Percentiles rank a stretch among this genome's conserved stretches.
These are phyloP conservation scores for Phytophthora cryptogea DNA, from an alignment of 352 stramenopile genomes.

Conservation along the genomic window DNA sequence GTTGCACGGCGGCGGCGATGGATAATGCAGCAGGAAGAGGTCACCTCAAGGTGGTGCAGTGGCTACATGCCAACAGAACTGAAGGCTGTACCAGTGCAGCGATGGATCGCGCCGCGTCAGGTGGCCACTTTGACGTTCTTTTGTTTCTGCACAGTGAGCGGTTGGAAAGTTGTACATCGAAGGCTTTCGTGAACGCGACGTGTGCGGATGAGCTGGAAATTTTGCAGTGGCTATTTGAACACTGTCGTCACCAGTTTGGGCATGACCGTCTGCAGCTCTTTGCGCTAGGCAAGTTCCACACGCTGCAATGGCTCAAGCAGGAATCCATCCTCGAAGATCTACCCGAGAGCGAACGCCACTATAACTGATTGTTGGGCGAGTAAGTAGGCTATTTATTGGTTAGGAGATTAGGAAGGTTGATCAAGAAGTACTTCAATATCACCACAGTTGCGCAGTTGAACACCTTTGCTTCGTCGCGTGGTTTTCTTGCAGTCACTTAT, in stretches of 20 bases:
- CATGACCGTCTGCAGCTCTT: slow-evolving; percentile 41
- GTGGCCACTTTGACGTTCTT: slow-evolving; percentile 48
- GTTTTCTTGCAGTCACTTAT: too few species aligned
- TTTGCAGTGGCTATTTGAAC: slow-evolving; percentile 43
- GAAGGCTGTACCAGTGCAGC: slow-evolving; percentile 32
- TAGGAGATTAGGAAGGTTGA: slow-evolving; percentile 26
- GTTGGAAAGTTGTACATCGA: slow-evolving; percentile 26
- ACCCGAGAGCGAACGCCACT: slow-evolving; percentile 32
- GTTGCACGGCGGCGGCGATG: slow-evolving; percentile 27
- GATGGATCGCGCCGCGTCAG: slow-evolving; percentile 32
- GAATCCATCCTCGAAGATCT: slow-evolving; percentile 29
- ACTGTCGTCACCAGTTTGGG: slow-evolving; percentile 33
- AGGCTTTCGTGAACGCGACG: slow-evolving; percentile 47
- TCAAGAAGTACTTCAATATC: slow-evolving; percentile 30
- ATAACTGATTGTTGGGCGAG: slow-evolving; percentile 30
- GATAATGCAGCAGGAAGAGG: slow-evolving; percentile 28
- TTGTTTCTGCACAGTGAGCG: slow-evolving; percentile 37
- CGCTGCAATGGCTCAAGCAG: slow-evolving; percentile 43
- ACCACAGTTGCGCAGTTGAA: slow-evolving; percentile 6
- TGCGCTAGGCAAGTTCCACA: slow-evolving; percentile 44
- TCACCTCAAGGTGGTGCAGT: slow-evolving; percentile 27
- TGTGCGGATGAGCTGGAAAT: slow-evolving; percentile 39
- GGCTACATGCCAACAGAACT: slow-evolving; percentile 22
- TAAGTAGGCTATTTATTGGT: slow-evolving; percentile 40
- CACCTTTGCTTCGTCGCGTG: neutral